These are phyloP conservation scores for Candida buenavistaensis DNA, from an alignment of 1,139 yeast genomes.

Conservation along the genomic window DNA sequence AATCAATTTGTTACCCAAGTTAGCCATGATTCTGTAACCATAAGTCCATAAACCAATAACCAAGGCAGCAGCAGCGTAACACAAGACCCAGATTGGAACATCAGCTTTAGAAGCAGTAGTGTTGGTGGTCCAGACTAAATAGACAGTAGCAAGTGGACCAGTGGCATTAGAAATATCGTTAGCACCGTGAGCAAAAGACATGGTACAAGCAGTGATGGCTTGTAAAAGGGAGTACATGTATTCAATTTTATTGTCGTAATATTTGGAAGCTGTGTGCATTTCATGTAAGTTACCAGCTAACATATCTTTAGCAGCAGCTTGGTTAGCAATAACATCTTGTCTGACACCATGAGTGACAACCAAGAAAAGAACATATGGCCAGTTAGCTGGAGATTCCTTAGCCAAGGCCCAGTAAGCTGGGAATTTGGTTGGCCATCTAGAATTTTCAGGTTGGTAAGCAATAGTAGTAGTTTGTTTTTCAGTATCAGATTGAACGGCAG, in stretches of 20 bases:
- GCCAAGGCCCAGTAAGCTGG: conserved; percentile 40
- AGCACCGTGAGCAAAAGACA: conserved; percentile 83
- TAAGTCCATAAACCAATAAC: conserved; percentile 73
- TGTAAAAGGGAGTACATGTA: conserved; percentile 70
- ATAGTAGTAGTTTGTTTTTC: conserved; percentile 11
- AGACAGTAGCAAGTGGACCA: conserved; percentile 72
- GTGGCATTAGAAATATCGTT: conserved; percentile 80
- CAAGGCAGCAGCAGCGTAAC: conserved; percentile 66
- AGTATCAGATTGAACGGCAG: conserved; percentile 10
- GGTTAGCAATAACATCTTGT: conserved; percentile 59
- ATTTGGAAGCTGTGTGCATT: conserved; percentile 60
- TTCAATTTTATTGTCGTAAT: conserved; percentile 72
- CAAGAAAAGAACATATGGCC: conserved; percentile 54
- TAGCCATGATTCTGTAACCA: conserved; percentile 71
- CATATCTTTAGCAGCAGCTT: conserved; percentile 34
- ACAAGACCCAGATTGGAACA: conserved; percentile 72
- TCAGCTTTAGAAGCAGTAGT: conserved; percentile 47
- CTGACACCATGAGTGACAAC: conserved; percentile 60
- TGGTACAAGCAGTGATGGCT: conserved; percentile 73
- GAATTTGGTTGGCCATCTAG: conserved; percentile 31
- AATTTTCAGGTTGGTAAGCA: conserved; percentile 1
- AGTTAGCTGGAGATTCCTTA: conserved; percentile 48
- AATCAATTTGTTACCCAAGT: conserved; percentile 73
- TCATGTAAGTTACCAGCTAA: conserved; percentile 45
- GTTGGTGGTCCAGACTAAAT: conserved; percentile 60